Evolutionary conservation across 768 basidiomycete species (phyloP), one percentile per base, ranked within the genome.

Genomic region (Zangia roseola): DNA sequence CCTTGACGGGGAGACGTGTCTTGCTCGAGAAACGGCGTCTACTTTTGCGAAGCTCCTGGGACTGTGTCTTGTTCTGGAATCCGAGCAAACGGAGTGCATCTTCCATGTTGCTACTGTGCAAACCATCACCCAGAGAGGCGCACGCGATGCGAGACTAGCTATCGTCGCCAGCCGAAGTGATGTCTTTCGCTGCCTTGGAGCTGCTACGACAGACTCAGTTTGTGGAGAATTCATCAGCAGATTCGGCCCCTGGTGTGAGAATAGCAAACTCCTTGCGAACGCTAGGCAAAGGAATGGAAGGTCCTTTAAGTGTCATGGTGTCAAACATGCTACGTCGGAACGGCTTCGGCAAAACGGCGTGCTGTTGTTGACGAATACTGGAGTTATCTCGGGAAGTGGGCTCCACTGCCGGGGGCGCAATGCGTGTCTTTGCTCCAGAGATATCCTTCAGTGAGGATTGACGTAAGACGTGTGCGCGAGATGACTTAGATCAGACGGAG

Each of bases 321-420:
- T 58, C 54, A 23, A 65, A 54, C 54, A 58, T 56, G 52, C 54
- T 51, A 13, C 49, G 60, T 26, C 54, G 58, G 41, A 53, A 54
- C 31, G 58, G 47, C 47, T 52, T 62, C 13, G 49, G 54, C 8
- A 50, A 36, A 21, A 20, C 10, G 17, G 24, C 12, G n/a, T 44
- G 37, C 13, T 21, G 28, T 12, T 24, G 35, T 10, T 21, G 37
- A 13, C 9, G 34, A 19, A 8, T 23, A 10, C 6, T n/a, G 12
- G 43, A 17, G 13, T 43, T 30, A 26, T 31, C 43, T 20, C 17
- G 34, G 12, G 43, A 33, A 6, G 20, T 14, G 14, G 44, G 26
- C n/a, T n/a, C n/a, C n/a, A n/a, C n/a, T n/a, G n/a, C n/a, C n/a
- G n/a, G n/a, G n/a, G n/a, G n/a, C 10, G 54, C 45, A 10, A 51